Evolutionary conservation across 2,329 filamentous ascomycete species (phyloP), one percentile per base, ranked within the genome.

Genomic region (Tolypocladium paradoxum): DNA sequence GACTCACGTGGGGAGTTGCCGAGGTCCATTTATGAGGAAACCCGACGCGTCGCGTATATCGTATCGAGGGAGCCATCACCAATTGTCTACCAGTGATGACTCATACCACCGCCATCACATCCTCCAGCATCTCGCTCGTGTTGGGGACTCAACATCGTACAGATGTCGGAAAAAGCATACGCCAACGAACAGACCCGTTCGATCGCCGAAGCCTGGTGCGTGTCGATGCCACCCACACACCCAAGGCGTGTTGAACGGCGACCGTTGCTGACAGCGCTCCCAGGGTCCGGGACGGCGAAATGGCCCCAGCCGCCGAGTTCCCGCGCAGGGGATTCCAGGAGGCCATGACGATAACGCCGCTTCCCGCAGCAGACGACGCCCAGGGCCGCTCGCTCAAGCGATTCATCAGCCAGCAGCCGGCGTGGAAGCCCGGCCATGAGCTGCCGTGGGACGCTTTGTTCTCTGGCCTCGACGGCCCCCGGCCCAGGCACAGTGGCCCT

Each of bases 391-490:
- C 50, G 1, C 34, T 55, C 22, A 63, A 63, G 33, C 59, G 53
- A 29, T 68, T 66, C 48, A 61, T 68, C 50, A 69, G 67, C 33
- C 60, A 57, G 12, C 63, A 60, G 38, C 67, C 66, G 2, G 64
- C 68, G 1, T 70, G 67, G 68, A 61, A 55, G 36, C 61, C 66
- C 0, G 68, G 65, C 2, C 54, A 54, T 8, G 64, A 68, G 20
- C 57, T 70, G 12, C 65, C 65, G 5, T 65, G 65, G 64, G 58
- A 59, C 5, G 33, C 55, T 2, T 5, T 61, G 2, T 61, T 61
- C 11, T 48, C 37, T 0, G 51, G 54, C 3, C 29, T 52, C 29
- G 48, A 56, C 40, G 52, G 60, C 50, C 45, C 55, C 57, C 43
- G 58, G 49, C 35, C 61, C 57, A 22, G 40, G 20, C 50, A 51